Base-by-base conservation (phyloP, 495 filamentous ascomycete species). In the Neohortaea acidophila region DNA sequence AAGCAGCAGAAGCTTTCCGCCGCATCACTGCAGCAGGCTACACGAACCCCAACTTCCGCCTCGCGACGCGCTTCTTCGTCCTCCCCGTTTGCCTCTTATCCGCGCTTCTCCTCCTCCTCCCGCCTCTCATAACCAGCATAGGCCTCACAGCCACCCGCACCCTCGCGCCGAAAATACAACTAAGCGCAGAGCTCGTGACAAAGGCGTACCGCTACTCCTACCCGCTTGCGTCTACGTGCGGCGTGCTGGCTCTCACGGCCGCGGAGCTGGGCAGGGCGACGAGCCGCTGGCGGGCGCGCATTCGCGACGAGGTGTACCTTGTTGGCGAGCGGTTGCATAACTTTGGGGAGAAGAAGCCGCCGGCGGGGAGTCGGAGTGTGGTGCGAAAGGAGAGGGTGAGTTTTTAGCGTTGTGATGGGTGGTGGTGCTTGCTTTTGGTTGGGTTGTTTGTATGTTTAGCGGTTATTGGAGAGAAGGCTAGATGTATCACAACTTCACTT, bases 291-390 rank as follows among this genome's bases (percentile, higher is more conserved):
- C 73, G 80, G 53, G 68, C 73, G 51, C 73, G 73, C 47, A 84
- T 99, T 33, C 63, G 79, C 22, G 89, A 99, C 53, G 89, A 99
- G 59, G 87, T 92, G 6, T 99, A 96, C 52, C 62, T 96, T 45
- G 89, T 94, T 51, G 89, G 89, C 2, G 85, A 96, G 62, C 64
- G 85, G 22, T 60, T 99, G 45, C 87, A 94, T 54, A 94, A 94
- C 54, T 89, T 89, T 59, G 81, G 82, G 2, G 84, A 77, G 42
- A 59, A 43, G 53, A 62, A 45, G 39, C 49, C 49, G 36, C 39
- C 38, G 14, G 33, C 13, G 10, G 36, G 39, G 1, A 48, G 31
- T 24, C 12, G 22, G 24, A 48, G 33, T 43, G 25, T 48, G 32
- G 20, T 48, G n/a, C 34, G 44, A 21, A 37, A 28, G 21, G 43